Percentiles rank a stretch among this genome's conserved stretches.
Evolutionary conservation across 805 yeast genomes (phyloP).

Genomic region (Metschnikowia corniflorae): DNA sequence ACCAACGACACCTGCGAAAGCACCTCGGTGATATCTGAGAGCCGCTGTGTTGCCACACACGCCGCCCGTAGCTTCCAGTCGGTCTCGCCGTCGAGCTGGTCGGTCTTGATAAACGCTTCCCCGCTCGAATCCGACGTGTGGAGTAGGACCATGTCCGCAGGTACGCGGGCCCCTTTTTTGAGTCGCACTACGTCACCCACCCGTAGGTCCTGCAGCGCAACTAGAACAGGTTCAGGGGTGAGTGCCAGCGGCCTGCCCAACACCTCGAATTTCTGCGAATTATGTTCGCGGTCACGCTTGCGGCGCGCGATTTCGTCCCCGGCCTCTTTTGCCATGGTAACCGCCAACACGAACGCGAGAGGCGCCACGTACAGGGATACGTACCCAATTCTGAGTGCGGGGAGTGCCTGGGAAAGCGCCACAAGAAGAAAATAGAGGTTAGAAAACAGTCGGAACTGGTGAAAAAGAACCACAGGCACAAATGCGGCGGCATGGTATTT

Average conservation of each 20-base stretch:
- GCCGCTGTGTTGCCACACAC: constrained; percentile 61
- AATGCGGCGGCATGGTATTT: constrained; percentile 87
- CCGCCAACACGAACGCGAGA: constrained; percentile 82
- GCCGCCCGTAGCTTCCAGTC: constrained; percentile 96
- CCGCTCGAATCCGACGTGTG: constrained; percentile 69
- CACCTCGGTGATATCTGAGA: constrained; percentile 46
- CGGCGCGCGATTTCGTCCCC: constrained; percentile 89
- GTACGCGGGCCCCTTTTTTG: constrained; percentile 80
- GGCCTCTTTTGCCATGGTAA: constrained; percentile 95
- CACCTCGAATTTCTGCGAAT: constrained; percentile 77
- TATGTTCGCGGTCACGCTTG: constrained; percentile 85
- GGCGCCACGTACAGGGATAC: constrained; percentile 92
- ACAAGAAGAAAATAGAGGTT: constrained; percentile 88
- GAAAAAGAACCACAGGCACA: constrained; percentile 83
- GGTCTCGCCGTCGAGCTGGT: constrained; percentile 97
- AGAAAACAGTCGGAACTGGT: constrained; percentile 96
- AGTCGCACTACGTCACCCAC: constrained; percentile 85
- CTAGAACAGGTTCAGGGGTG: constrained; percentile 25
- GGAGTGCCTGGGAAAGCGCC: constrained; percentile 89
- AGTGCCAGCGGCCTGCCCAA: constrained; percentile 30
- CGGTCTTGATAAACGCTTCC: constrained; percentile 92
- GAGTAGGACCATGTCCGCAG: constrained; percentile 86
- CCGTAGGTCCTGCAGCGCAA: constrained; percentile 56
- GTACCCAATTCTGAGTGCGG: constrained; percentile 88
- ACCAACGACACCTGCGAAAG: constrained; percentile 48